Percentiles rank a stretch among this genome's conserved stretches.
These are phyloP conservation scores for Thamnidium elegans DNA, from an alignment of 192 early-diverging fungal genomes.

Conservation along the genomic window DNA sequence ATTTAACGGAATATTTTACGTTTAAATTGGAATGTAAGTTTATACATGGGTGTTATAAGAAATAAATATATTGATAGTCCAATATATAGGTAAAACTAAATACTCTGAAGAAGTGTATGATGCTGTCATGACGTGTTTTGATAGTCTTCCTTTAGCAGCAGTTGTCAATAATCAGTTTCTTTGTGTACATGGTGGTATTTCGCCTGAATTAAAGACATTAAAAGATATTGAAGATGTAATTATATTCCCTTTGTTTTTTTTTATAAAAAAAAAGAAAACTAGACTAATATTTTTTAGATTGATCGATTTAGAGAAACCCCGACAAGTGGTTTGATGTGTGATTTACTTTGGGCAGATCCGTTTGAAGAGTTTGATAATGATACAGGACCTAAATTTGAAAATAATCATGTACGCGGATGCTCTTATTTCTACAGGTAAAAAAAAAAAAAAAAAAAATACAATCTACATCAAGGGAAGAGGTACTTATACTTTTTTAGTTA, in stretches of 20 bases:
- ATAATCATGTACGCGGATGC: slow-evolving; percentile 87
- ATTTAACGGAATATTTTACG: slow-evolving; percentile 98
- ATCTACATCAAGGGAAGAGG: not conserved
- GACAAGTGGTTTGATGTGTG: slow-evolving; percentile 92
- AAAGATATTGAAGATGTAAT: slow-evolving; percentile 91
- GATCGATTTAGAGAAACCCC: slow-evolving; percentile 88
- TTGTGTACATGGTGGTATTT: slow-evolving; percentile 92
- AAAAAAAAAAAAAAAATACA: slow-evolving; percentile 3
- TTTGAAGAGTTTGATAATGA: slow-evolving; percentile 92
- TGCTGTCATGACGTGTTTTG: slow-evolving; percentile 84
- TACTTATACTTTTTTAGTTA: slow-evolving; percentile 50
- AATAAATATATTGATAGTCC: not conserved
- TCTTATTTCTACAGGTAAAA: slow-evolving; percentile 78
- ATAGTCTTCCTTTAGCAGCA: slow-evolving; percentile 88
- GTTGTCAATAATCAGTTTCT: slow-evolving; percentile 86
- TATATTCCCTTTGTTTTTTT: slow-evolving; percentile 43
- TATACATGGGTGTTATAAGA: slow-evolving; percentile 38
- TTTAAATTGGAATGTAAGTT: slow-evolving; percentile 95
- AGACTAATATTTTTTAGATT: slow-evolving; percentile 41
- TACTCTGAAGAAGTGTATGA: slow-evolving; percentile 88
- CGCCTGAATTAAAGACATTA: slow-evolving; percentile 85
- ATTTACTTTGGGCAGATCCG: slow-evolving; percentile 92
- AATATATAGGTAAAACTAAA: slow-evolving; percentile 57
- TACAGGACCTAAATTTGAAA: slow-evolving; percentile 80
- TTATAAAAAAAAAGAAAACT: not conserved